Evolutionary conservation across 1,139 yeast species (phyloP).

Genomic region (Blastobotrys arbuscula): DNA sequence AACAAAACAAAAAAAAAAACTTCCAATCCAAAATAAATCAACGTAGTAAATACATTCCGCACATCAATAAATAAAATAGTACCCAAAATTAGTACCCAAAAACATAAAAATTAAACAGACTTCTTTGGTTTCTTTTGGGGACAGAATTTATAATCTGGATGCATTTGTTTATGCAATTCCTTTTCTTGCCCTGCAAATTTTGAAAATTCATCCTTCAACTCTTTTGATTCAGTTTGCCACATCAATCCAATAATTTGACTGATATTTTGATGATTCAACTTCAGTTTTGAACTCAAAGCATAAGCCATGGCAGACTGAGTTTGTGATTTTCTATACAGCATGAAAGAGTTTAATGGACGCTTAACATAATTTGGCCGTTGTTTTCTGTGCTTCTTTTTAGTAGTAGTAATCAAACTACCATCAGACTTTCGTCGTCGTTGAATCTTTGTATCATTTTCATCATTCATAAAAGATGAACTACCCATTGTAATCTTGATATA

Average conservation of each 20-base stretch:
- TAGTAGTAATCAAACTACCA: constrained; percentile 4
- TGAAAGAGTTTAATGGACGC: constrained; percentile 47
- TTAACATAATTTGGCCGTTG: constrained; percentile 34
- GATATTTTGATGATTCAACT: constrained; percentile 39
- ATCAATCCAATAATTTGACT: constrained; percentile 42
- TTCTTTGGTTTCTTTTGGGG: constrained; percentile 35
- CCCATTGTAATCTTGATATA: constrained; percentile 30
- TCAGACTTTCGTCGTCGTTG: constrained; percentile 16
- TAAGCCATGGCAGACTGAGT: constrained; percentile 41
- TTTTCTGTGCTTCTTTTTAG: constrained; percentile 25
- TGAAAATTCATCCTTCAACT: constrained; percentile 38
- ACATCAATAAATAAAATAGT: constrained; percentile 4
- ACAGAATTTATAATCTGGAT: constrained; percentile 43
- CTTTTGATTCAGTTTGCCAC: constrained; percentile 43
- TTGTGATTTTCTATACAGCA: constrained; percentile 44
- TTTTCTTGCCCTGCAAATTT: constrained; percentile 40
- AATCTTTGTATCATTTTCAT: constrained; percentile 16
- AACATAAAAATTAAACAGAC: background rate
- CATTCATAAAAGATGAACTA: constrained; percentile 15
- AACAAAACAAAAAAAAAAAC: too few relatives aligned
- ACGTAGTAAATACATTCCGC: too few relatives aligned
- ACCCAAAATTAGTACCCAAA: constrained; percentile 1
- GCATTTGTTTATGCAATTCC: constrained; percentile 38
- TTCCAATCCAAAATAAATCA: too few relatives aligned
- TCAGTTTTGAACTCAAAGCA: constrained; percentile 36